A percentile compares a stretch with the other conserved stretches of the same genome.
Conservation (phyloP, 2,329 filamentous ascomycete genomes). For the Bipolaris cookei region DNA sequence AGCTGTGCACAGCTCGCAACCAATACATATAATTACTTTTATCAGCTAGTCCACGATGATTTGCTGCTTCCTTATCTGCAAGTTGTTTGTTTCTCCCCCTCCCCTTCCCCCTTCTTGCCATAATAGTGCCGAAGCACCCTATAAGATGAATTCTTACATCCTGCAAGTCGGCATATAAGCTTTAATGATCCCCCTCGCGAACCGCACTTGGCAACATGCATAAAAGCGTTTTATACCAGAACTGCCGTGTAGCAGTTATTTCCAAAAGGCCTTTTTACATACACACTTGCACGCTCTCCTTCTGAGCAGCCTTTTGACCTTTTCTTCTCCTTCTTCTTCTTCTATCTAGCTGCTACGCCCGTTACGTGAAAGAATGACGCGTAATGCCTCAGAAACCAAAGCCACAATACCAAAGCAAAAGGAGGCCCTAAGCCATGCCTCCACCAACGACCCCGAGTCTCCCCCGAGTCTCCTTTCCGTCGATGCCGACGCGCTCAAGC, state of each 20-base stretch:
- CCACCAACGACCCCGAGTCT: conserved; percentile 20
- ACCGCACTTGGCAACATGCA: conserved; percentile 1
- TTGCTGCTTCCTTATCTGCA: conserved; percentile 5
- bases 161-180: conserved; percentile 11
- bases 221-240: conserved; percentile 12
- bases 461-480: conserved; percentile 18
- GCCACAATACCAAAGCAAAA: conserved; percentile 18
- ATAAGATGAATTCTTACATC: background rate
- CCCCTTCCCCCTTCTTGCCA: background rate
- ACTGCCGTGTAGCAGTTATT: background rate
- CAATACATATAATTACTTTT: background rate
- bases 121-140: conserved; percentile 4
- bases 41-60: background rate
- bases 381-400: background rate
- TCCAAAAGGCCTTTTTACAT: no score
- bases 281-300: no score
- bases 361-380: no score
- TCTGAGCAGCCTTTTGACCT: no score
- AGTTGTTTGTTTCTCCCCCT: background rate
- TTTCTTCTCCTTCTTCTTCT: no score
- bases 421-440: conserved; percentile 18
- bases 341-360: no score
- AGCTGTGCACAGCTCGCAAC: background rate
- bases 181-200: conserved; percentile 2
- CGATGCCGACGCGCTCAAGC: conserved; percentile 52